Conservation (phyloP, 2,329 filamentous ascomycete species). For the Botryosphaeria dothidea region DNA sequence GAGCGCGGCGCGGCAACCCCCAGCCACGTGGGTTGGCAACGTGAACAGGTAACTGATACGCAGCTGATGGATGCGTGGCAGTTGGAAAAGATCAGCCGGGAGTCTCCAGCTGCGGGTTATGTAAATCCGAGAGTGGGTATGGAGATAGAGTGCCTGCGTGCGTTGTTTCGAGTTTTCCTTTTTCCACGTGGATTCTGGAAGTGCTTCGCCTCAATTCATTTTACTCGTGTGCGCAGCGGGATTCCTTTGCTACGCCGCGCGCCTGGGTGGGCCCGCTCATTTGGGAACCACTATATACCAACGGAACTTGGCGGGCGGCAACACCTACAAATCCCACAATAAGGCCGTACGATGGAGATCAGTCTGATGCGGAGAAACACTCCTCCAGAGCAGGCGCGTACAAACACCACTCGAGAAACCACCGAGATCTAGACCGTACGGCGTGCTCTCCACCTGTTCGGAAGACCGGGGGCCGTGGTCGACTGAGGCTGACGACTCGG, state of each 20-base stretch:
- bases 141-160: background rate
- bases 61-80: background rate
- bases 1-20: background rate
- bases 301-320: background rate
- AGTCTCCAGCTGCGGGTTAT: background rate
- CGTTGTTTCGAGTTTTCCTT: too few relatives aligned
- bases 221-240: background rate
- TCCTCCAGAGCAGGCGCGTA: too few relatives aligned
- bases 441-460: background rate
- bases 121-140: background rate
- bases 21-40: background rate
- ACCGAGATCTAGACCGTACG: background rate
- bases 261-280: conserved; percentile 1
- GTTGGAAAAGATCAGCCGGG: background rate
- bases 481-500: background rate
- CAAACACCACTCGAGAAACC: too few relatives aligned
- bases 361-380: too few relatives aligned
- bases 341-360: too few relatives aligned
- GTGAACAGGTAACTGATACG: too few relatives aligned
- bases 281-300: background rate
- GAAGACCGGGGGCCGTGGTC: background rate
- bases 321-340: too few relatives aligned
- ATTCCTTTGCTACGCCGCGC: background rate
- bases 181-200: background rate
- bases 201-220: background rate